phyloP scores from a whole-genome alignment of 257 asterid genomes.

The Oldenlandia corymbosa region DNA sequence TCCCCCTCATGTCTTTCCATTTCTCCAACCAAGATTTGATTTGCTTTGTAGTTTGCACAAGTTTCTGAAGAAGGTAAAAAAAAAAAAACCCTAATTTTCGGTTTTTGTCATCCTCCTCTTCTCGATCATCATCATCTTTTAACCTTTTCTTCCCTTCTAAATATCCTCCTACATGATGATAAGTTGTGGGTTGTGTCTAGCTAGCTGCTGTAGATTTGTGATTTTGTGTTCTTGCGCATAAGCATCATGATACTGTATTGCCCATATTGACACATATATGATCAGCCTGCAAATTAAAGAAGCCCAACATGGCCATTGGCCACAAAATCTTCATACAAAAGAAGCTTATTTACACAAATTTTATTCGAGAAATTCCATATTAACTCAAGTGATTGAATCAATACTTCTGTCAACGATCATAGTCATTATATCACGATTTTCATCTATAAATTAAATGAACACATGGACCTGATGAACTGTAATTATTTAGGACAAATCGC shows the following conservation, averaged over 20 bases:
- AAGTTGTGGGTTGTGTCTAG: not conserved
- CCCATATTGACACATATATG: not conserved
- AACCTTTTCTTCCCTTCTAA: constrained; percentile 5
- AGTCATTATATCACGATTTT: no score
- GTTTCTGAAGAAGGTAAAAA: constrained; percentile 18
- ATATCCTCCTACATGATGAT: not conserved
- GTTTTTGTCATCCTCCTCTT: constrained; percentile 18
- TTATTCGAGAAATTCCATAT: no score
- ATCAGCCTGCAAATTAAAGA: no score
- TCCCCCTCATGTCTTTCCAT: constrained; percentile 1
- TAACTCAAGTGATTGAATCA: no score
- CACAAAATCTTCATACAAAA: no score
- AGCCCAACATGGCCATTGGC: no score
- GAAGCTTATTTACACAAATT: no score
- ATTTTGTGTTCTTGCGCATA: not conserved
- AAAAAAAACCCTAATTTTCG: constrained; percentile 20
- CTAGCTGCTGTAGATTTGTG: not conserved
- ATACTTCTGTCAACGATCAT: no score
- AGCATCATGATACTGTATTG: not conserved
- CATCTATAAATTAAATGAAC: no score
- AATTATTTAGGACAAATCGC: not conserved
- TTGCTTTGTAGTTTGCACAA: constrained; percentile 17
- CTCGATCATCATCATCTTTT: constrained; percentile 26
- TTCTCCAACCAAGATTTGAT: constrained; percentile 18
- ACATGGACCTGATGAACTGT: not conserved